Evolutionary conservation across 2,329 filamentous ascomycete species (phyloP).

Genomic region (Neofusicoccum umdonicola): DNA sequence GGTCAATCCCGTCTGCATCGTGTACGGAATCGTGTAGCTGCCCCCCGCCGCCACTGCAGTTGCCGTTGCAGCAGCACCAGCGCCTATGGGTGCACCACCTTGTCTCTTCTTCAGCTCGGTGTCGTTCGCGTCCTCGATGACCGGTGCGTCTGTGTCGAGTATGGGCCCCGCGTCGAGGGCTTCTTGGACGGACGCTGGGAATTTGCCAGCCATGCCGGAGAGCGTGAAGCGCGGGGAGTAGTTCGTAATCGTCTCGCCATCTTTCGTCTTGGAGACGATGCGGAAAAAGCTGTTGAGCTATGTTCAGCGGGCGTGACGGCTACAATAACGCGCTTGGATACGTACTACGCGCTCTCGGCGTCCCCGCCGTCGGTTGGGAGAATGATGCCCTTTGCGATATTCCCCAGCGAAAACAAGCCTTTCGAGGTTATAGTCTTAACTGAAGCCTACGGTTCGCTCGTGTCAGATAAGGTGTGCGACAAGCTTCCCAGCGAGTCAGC

Average conservation of each 20-base stretch:
- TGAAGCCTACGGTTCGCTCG: conserved; percentile 11
- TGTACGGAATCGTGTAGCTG: conserved; percentile 49
- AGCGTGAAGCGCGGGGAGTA: conserved; percentile 65
- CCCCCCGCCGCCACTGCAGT: conserved; percentile 29
- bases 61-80: conserved; percentile 24
- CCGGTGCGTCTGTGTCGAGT: neutral
- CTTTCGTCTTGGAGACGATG: conserved; percentile 55
- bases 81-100: conserved; percentile 8
- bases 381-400: conserved; percentile 46
- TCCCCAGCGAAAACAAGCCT: conserved; percentile 39
- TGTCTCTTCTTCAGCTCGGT: conserved; percentile 11
- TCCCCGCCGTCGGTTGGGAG: conserved; percentile 41
- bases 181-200: conserved; percentile 48
- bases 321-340: neutral
- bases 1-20: conserved; percentile 55
- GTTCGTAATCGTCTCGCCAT: conserved; percentile 57
- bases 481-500: conserved; percentile 1
- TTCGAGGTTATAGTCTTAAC: conserved; percentile 23
- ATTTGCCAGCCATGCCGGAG: conserved; percentile 61
- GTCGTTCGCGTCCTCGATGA: neutral
- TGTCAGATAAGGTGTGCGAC: neutral
- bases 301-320: conserved; percentile 19
- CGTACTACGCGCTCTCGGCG: conserved; percentile 26
- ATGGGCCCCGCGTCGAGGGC: conserved; percentile 16
- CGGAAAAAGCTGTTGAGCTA: conserved; percentile 28